Conservation (phyloP, 164 flowering plant genomes). For the Platanus orientalis region DNA sequence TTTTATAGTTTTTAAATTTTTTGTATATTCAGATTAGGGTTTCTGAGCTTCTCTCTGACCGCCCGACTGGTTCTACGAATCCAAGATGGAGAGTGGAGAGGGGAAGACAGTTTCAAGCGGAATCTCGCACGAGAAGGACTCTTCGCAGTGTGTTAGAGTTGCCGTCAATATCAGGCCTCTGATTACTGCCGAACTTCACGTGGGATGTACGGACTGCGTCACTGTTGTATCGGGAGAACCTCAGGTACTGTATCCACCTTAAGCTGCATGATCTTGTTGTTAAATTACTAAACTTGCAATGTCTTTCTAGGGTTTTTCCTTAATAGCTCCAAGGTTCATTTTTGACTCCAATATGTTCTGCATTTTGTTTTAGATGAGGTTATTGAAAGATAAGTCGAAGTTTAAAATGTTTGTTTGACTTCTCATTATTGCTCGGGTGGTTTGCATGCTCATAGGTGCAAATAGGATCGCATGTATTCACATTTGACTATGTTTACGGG, state of each 20-base stretch:
- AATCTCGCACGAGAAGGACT: slow-evolving; percentile 26
- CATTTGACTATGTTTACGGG: slow-evolving; percentile 81
- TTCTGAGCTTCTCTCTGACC: neutral
- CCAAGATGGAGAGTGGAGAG: slow-evolving; percentile 44
- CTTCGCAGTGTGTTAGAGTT: slow-evolving; percentile 63
- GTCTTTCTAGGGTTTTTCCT: too few relatives aligned
- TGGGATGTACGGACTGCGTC: slow-evolving; percentile 84
- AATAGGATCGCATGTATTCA: slow-evolving; percentile 85
- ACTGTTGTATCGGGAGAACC: slow-evolving; percentile 68
- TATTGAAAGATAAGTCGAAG: too few relatives aligned
- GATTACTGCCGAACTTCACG: slow-evolving; percentile 65
- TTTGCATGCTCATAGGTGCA: slow-evolving; percentile 56
- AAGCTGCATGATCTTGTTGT: neutral
- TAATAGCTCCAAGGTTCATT: too few relatives aligned
- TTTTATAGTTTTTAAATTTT: too few relatives aligned
- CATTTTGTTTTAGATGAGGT: too few relatives aligned
- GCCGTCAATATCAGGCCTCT: slow-evolving; percentile 88
- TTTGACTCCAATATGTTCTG: too few relatives aligned
- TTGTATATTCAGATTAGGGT: too few relatives aligned
- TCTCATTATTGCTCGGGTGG: slow-evolving; percentile 1
- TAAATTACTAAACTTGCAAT: neutral
- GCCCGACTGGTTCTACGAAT: neutral
- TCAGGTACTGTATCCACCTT: slow-evolving; percentile 55
- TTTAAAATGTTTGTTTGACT: too few relatives aligned
- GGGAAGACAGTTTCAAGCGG: slow-evolving; percentile 10